Base-by-base conservation (phyloP, 2,329 filamentous ascomycete genomes). In the Hypoxylon sp. region DNA sequence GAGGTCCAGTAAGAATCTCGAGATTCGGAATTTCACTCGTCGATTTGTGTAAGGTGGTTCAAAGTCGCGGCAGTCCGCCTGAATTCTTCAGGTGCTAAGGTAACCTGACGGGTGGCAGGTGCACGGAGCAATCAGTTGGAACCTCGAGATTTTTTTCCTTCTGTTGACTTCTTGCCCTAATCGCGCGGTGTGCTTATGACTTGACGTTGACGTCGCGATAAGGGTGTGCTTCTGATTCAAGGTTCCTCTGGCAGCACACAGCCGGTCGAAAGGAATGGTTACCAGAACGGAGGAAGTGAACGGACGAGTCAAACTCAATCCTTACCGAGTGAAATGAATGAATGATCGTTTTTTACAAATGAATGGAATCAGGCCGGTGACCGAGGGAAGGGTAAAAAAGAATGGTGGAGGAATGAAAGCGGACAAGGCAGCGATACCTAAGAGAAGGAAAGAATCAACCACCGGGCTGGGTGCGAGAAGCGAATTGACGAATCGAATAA, bases 41-140 rank as follows among this genome's bases (percentile, higher is more conserved):
- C 31, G 42, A 54, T 17, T 67, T 66, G 65, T 69, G 56, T 58
- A 59, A 71, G 55, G 62, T 71, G 11, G 46, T 50, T 59, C 66
- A 61, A 66, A 51, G 35, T 61, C 50, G 62, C 59, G 60, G 55
- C 44, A 61, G 46, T 55, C 61, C 58, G 68, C 64, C 33, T 54
- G 37, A 20, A 42, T 59, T 55, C 27, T 27, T 55, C 30, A 35
- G 22, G 37, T 48, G 4, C 10, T 35, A 20, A 53, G 48, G 61
- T 62, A 48, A 68, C 61, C 54, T 62, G 17, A 31, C 30, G 53
- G 35, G 33, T n/a, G 57, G 46, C 25, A 60, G n/a, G n/a, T 51
- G 20, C 42, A n/a, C 40, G 17, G 7, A 44, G 20, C 8, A 44
- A 44, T 44, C 40, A 44, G 17, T 22, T 8, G 40, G n/a, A 17